phyloP scores from a whole-genome alignment of 176 grass and related monocot genomes.

The Hordeum vulgare region DNA sequence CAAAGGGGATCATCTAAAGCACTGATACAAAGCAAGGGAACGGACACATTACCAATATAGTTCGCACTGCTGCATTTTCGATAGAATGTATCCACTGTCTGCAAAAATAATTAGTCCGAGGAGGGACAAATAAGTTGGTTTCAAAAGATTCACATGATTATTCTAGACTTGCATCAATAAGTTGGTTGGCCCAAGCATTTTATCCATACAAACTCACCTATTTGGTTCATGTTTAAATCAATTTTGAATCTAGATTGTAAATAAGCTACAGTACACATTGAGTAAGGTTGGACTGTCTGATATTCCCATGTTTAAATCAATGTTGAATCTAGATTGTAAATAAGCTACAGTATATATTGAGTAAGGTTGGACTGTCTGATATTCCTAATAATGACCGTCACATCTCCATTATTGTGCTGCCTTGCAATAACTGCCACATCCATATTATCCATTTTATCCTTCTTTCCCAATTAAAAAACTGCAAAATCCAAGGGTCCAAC shows the following conservation, averaged over 20 bases:
- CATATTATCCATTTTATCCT: neutral
- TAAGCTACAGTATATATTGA: neutral
- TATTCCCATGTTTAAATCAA: neutral
- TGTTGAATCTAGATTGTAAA: neutral
- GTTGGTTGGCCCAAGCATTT: neutral
- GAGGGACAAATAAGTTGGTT: neutral
- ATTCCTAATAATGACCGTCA: neutral
- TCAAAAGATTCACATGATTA: neutral
- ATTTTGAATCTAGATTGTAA: neutral
- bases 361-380: neutral
- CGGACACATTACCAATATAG: conserved; percentile 55
- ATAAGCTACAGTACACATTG: neutral
- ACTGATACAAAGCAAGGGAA: conserved; percentile 87
- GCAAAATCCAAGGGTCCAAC: neutral
- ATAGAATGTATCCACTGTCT: conserved; percentile 99
- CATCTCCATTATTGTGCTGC: too few species aligned
- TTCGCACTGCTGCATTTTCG: conserved; percentile 77
- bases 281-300: neutral
- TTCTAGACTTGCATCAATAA: conserved; percentile 1
- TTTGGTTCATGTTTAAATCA: conserved; percentile 2
- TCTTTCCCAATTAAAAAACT: neutral
- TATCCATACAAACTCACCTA: neutral
- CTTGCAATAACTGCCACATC: too few species aligned
- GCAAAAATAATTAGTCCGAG: conserved; percentile 3
- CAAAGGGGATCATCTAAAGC: conserved; percentile 94